Conservation (phyloP, 2,329 filamentous ascomycete species). For the Colletotrichum sojae region DNA sequence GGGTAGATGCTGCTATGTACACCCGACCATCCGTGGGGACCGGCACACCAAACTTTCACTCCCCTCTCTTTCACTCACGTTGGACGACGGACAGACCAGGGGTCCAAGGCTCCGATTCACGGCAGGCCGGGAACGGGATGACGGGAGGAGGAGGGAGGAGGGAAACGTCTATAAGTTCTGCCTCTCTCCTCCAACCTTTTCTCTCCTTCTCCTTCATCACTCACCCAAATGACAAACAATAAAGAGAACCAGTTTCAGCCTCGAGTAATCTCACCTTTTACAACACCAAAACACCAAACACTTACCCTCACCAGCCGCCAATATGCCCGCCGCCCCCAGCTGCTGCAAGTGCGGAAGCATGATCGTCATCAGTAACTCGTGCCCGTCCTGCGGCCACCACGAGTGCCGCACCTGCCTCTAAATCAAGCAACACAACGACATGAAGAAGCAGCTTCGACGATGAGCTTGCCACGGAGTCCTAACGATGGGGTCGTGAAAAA, state of each 20-base stretch:
- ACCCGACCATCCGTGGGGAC: constrained; percentile 5
- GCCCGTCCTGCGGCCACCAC: constrained; percentile 64
- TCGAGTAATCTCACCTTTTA: not conserved
- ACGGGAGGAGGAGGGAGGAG: constrained; percentile 15
- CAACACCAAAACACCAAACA: constrained; percentile 6
- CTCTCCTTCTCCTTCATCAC: not conserved
- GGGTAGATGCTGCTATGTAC: not conserved
- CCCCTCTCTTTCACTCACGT: not conserved
- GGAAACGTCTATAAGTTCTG: constrained; percentile 36
- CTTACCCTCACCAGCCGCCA: constrained; percentile 40
- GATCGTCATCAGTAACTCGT: constrained; percentile 70
- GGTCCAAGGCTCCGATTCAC: constrained; percentile 33
- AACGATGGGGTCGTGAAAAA: not conserved
- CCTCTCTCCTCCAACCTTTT: constrained; percentile 15
- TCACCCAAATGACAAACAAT: not conserved
- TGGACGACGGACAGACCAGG: constrained; percentile 30
- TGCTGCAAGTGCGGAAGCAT: constrained; percentile 70
- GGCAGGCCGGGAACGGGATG: not conserved
- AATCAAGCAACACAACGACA: not conserved
- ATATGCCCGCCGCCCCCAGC: constrained; percentile 64
- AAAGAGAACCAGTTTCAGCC: constrained; percentile 1
- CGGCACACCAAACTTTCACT: too few relatives aligned
- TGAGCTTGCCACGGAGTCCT: not conserved
- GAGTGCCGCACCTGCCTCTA: constrained; percentile 64
- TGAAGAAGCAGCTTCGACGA: not conserved